Evolutionary conservation across 2,329 filamentous ascomycete genomes (phyloP).

Genomic region (Calonectria leucothoes): DNA sequence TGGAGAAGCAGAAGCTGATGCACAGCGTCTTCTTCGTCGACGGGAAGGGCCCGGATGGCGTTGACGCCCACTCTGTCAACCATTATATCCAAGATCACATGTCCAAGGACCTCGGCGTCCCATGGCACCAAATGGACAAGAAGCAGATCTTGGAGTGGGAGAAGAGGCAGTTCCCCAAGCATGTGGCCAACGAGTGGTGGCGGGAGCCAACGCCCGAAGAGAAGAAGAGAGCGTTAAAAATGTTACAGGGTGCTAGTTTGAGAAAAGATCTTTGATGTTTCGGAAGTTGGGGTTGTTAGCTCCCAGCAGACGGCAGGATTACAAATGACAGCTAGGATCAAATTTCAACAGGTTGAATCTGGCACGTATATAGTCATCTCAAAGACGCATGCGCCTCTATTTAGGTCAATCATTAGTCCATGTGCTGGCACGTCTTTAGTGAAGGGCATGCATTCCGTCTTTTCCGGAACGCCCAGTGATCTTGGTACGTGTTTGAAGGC

Average conservation of each 20-base stretch:
- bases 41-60: not conserved
- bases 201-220: slow-evolving; percentile 24
- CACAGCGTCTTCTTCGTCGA: slow-evolving; percentile 18
- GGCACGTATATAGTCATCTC: too few relatives aligned
- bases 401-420: too few relatives aligned
- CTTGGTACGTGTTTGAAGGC: too few relatives aligned
- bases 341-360: too few relatives aligned
- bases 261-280: slow-evolving; percentile 10
- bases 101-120: slow-evolving; percentile 27
- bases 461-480: too few relatives aligned
- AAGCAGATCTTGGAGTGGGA: slow-evolving; percentile 21
- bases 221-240: slow-evolving; percentile 13
- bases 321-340: too few relatives aligned
- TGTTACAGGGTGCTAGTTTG: slow-evolving; percentile 12
- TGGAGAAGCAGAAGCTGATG: not conserved
- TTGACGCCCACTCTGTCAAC: not conserved
- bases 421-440: too few relatives aligned
- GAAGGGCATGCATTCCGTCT: too few relatives aligned
- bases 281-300: too few relatives aligned
- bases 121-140: slow-evolving; percentile 29
- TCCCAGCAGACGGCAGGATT: too few relatives aligned
- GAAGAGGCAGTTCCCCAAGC: slow-evolving; percentile 17
- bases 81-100: slow-evolving; percentile 30
- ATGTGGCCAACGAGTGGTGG: slow-evolving; percentile 27
- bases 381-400: too few relatives aligned